phyloP scores from a whole-genome alignment of 2,329 filamentous ascomycete species.

The Cordyceps militaris region DNA sequence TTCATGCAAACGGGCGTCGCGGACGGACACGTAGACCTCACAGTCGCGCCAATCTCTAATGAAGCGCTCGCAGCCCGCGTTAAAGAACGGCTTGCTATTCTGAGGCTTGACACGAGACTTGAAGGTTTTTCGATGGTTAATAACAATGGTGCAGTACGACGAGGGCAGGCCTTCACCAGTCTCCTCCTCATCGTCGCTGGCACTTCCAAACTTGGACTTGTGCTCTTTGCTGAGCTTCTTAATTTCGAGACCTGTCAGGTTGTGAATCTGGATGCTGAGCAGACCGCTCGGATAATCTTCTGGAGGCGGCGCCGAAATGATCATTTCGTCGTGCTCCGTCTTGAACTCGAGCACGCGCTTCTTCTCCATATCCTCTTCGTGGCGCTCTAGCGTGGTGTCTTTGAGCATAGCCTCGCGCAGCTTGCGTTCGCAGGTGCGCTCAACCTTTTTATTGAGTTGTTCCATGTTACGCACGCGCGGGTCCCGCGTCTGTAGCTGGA shows the following conservation, averaged over 20 bases:
- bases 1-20: slow-evolving; percentile 62
- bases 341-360: slow-evolving; percentile 62
- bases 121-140: slow-evolving; percentile 65
- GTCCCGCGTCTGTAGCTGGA: slow-evolving; percentile 54
- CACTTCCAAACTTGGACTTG: slow-evolving; percentile 39
- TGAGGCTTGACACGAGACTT: slow-evolving; percentile 70
- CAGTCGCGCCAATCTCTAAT: slow-evolving; percentile 60
- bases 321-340: slow-evolving; percentile 53
- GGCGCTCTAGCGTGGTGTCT: slow-evolving; percentile 40
- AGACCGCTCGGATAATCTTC: slow-evolving; percentile 57
- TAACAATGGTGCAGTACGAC: slow-evolving; percentile 64
- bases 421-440: slow-evolving; percentile 49
- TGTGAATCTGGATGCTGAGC: slow-evolving; percentile 63
- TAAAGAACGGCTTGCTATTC: slow-evolving; percentile 72
- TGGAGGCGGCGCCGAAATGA: slow-evolving; percentile 60
- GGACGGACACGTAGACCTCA: slow-evolving; percentile 61
- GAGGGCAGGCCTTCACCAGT: slow-evolving; percentile 60
- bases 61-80: slow-evolving; percentile 67
- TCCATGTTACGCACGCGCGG: slow-evolving; percentile 49
- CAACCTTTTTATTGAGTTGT: slow-evolving; percentile 52
- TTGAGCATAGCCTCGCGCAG: slow-evolving; percentile 52
- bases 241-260: slow-evolving; percentile 62
- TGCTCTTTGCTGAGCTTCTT: slow-evolving; percentile 50
- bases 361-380: slow-evolving; percentile 57
- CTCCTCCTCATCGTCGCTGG: slow-evolving; percentile 50